Evolutionary conservation across 345 rosid genomes (phyloP).

Genomic region (Sisymbrium irio): DNA sequence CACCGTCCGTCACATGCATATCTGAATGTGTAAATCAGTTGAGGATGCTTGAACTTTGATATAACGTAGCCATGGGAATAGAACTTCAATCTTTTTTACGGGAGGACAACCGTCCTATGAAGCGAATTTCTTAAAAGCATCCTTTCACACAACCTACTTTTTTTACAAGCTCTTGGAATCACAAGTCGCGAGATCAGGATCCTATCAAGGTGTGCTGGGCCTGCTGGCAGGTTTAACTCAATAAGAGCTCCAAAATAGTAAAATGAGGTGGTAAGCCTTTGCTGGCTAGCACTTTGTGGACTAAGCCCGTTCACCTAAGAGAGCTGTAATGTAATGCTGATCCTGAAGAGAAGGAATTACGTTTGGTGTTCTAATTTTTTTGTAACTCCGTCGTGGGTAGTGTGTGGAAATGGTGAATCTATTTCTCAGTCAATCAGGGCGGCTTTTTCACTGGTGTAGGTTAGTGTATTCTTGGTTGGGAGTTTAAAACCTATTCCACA

Average conservation of each 20-base stretch:
- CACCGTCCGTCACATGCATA: not conserved
- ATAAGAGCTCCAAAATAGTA: not conserved
- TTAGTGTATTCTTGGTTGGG: conserved; percentile 12
- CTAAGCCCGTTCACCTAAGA: not conserved
- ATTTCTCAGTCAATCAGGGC: conserved; percentile 2
- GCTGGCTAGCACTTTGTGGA: conserved; percentile 4
- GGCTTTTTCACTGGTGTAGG: not conserved
- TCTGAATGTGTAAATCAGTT: not conserved
- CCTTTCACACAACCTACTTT: not conserved
- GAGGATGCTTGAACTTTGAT: conserved; percentile 1
- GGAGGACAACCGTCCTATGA: not conserved
- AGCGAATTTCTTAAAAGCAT: not conserved
- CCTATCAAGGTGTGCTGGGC: not conserved
- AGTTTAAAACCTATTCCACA: not conserved
- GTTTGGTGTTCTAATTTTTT: not conserved
- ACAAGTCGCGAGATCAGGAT: not conserved
- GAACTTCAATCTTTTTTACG: not conserved
- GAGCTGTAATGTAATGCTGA: not conserved
- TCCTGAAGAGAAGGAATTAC: conserved; percentile 1
- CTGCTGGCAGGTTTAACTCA: not conserved
- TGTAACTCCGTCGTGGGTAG: no score
- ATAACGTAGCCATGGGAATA: not conserved
- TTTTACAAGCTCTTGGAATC: not conserved
- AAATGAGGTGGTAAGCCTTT: not conserved
- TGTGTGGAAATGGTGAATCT: not conserved